Evolutionary conservation across 31 red algal genomes (phyloP).

Genomic region (Odonthalia washingtoniensis): DNA sequence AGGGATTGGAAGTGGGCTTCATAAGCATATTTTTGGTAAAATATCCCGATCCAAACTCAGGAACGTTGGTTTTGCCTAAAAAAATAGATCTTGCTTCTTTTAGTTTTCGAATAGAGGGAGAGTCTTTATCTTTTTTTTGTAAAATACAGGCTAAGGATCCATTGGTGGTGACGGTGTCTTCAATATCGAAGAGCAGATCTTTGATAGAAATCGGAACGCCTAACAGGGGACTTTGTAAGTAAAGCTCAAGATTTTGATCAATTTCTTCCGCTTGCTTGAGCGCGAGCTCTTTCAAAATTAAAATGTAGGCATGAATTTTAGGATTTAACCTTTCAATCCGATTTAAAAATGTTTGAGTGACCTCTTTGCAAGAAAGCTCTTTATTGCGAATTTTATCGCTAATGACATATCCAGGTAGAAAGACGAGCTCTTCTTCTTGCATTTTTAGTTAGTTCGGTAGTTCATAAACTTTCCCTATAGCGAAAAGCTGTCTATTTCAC

Average conservation of each 20-base stretch:
- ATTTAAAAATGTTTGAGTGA: neutral
- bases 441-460: too few relatives aligned
- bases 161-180: neutral
- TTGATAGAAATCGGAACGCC: slow-evolving; percentile 30
- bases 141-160: neutral
- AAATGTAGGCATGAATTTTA: neutral
- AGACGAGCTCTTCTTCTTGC: too few relatives aligned
- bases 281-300: neutral
- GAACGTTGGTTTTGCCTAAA: slow-evolving; percentile 14
- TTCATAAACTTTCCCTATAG: too few relatives aligned
- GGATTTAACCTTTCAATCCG: neutral
- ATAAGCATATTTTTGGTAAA: slow-evolving; percentile 22
- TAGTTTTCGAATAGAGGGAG: slow-evolving; percentile 2
- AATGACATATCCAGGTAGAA: too few relatives aligned
- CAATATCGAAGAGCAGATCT: slow-evolving; percentile 1
- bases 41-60: slow-evolving; percentile 20
- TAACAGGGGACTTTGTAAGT: neutral
- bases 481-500: too few relatives aligned
- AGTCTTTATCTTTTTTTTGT: neutral
- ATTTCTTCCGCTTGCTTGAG: slow-evolving; percentile 3
- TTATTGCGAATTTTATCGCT: too few relatives aligned
- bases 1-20: slow-evolving; percentile 9
- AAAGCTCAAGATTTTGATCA: neutral
- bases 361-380: too few relatives aligned
- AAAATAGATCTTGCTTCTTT: slow-evolving; percentile 6